Evolutionary conservation across 306 rosid species (phyloP), one percentile per base, ranked within the genome.

Genomic region (Herpetospermum pedunculosum): DNA sequence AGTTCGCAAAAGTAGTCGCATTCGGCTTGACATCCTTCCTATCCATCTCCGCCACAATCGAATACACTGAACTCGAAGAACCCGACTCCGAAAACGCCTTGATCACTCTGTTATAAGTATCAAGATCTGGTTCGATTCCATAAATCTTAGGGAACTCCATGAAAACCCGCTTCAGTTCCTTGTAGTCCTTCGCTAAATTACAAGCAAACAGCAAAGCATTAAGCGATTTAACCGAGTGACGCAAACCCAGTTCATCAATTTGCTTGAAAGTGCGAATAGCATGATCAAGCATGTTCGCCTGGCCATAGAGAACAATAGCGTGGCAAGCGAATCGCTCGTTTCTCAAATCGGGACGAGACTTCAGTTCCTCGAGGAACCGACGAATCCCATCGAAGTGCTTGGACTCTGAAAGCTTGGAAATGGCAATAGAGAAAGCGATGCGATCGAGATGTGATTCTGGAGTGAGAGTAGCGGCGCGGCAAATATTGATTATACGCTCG

Each of bases 401-500:
- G 26, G 79, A 85, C 34, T 80, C 70, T 44, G 88, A 62, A 80
- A 93, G 98, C 77, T 84, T 78, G 58, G 83, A 55, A 23, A 87
- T 58, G 49, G 98, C 98, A n/a, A 73, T 47, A 53, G 96, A 89
- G 76, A 90, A 75, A 12, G 87, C 80, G 40, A 84, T 9, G 40
- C 96, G 97, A 57, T 93, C 96, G 53, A 93, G 84, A 65, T 85
- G 90, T 7, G 71, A 53, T n/a, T 82, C 88, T 2, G 96, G 94
- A 2, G 91, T 80, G 75, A 93, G 91, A 8, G 85, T 72, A 7
- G 93, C 97, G 35, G 96, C 86, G 73, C 89, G 85, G 82, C 98
- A 93, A 73, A 93, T 86, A 0, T 84, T 88, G 43, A 90, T 50
- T 81, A 90, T 85, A 47, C 79, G 85, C 55, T 83, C 81, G 0